These are phyloP conservation scores for Cryptococcus neoformans DNA, from an alignment of 1,284 basidiomycete species.

Conservation along the genomic window DNA sequence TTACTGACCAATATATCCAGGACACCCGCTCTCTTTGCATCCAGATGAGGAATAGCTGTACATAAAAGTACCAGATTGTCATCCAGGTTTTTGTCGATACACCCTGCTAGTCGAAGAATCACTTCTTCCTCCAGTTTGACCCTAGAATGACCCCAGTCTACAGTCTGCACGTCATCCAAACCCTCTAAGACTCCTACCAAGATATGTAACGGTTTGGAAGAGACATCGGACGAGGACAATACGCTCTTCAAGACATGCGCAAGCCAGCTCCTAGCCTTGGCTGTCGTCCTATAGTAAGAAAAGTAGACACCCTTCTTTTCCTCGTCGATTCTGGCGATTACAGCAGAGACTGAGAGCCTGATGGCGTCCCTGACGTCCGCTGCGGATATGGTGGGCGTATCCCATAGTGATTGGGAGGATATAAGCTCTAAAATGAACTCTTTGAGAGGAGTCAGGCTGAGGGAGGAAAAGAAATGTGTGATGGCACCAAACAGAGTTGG, in stretches of 20 bases:
- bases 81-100: not conserved
- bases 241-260: not conserved
- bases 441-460: conserved; percentile 15
- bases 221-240: not conserved
- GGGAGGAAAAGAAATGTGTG: conserved; percentile 35
- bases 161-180: conserved; percentile 12
- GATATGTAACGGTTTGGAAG: not conserved
- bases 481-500: conserved; percentile 35
- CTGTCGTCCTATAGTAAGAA: not conserved
- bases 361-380: conserved; percentile 14
- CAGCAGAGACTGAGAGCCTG: conserved; percentile 9
- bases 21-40: conserved; percentile 12
- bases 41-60: conserved; percentile 13
- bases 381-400: not conserved
- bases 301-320: conserved; percentile 14
- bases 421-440: conserved; percentile 20
- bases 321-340: conserved; percentile 6
- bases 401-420: conserved; percentile 25
- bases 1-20: conserved; percentile 23
- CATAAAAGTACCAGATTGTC: conserved; percentile 14
- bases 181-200: conserved; percentile 22
- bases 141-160: conserved; percentile 27
- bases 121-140: conserved; percentile 28
- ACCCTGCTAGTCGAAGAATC: conserved; percentile 12
- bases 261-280: conserved; percentile 9